Base-by-base conservation (phyloP, 176 grass and related monocot species). In the Dendrocalamus sinicus region DNA sequence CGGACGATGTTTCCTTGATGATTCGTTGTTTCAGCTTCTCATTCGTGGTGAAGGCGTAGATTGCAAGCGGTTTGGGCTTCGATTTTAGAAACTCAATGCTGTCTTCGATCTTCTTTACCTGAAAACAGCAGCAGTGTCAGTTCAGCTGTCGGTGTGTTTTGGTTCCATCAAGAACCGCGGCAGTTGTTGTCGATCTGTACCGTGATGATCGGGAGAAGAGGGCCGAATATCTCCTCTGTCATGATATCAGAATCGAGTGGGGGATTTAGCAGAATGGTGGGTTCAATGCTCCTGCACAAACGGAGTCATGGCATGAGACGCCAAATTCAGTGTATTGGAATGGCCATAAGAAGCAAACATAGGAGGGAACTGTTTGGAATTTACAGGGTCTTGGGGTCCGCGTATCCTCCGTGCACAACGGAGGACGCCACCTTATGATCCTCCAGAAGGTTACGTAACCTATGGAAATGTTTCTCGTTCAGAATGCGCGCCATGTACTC, bases 71-170 rank as follows among this genome's bases (percentile, higher is more conserved):
- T 39, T 99, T 96, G 6, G 96, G 91, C 81, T 51, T 92, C 46
- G 90, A 45, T 30, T 80, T 88, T 44, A 99, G 63, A 5, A 96
- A 89, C 65, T 66, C 67, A 59, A 99, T 88, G 84, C 90, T 91
- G n/a, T 99, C 93, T 20, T 99, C 96, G 19, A 94, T 89, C 85
- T 92, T 94, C 88, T 95, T 90, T 32, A 98, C 79, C 95, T 97
- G 61, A 7, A 70, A 66, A 51, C 22, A 74, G 39, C 17, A 26
- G 61, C 5, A 16, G 26, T n/a, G 3, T 15, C 12, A 9, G 69
- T 14, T 79, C n/a, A 67, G 19, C 12, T 22, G 23, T 13, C 4
- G 16, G 9, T 37, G 1, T 30, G 46, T n/a, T n/a, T 67, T 39
- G 8, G 15, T 23, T 70, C 17, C n/a, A 28, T 48, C 46, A 22